Evolutionary conservation across 257 asterid species (phyloP), one percentile per base, ranked within the genome.

Genomic region (Lantana camara): DNA sequence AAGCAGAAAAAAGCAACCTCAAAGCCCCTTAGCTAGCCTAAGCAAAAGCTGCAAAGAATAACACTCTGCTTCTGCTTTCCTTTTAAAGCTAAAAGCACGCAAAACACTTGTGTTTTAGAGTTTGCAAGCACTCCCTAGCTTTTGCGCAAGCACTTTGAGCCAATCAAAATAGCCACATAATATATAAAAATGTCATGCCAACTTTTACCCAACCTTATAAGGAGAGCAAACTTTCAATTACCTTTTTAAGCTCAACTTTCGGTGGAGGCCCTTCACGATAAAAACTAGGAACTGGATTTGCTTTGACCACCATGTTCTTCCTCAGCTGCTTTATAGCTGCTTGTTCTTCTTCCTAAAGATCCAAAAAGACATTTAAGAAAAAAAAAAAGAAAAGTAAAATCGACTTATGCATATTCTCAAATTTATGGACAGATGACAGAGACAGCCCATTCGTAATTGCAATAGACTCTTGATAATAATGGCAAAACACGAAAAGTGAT

Each of bases 211-310:
- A 70, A 47, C 53, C 66, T 60, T 7, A 20, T 30, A 46, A 58
- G 15, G n/a, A 58, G 17, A 7, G 40, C n/a, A 40, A 24, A 32
- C 22, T 32, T 11, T 35, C 1, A 9, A 32, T 58, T 80, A 92
- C 98, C 98, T 92, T 92, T 73, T 83, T 92, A 32, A 89, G 93
- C 82, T 92, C 97, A 48, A 56, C 82, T 76, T 85, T 92, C 11
- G 97, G 96, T 27, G 97, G 96, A 58, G 98, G 97, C 42, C 96
- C 98, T 77, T 89, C 98, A 9, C 76, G 86, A 69, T 92, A 92
- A 78, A 92, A 92, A 68, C 27, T 89, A 60, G 98, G 97, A 76
- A 92, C 97, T 56, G 98, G 97, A 66, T 92, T 89, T 55, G 98
- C 98, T 87, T 77, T 89, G 75, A 74, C 75, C 42, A 55, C 60